Percentiles rank a stretch among this genome's conserved stretches.
These are phyloP conservation scores for Colletotrichum tropicicola DNA, from an alignment of 2,329 filamentous ascomycete genomes.

Conservation along the genomic window DNA sequence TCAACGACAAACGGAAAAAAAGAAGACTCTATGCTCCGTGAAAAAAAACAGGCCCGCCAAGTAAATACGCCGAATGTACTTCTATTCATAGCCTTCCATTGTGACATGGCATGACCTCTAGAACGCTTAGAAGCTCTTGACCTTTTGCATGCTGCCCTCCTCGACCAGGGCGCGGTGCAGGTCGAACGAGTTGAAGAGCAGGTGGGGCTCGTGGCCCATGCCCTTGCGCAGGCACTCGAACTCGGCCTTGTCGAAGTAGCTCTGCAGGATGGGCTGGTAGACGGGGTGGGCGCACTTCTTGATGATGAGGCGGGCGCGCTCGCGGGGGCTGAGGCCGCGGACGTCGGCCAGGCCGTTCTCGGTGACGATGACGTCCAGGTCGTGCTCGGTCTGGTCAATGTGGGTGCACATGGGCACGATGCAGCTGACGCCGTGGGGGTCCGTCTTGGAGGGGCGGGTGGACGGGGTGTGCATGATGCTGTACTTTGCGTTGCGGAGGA, in stretches of 20 bases:
- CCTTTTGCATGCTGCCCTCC: constrained; percentile 87
- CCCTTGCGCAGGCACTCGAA: constrained; percentile 86
- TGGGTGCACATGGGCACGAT: constrained; percentile 96
- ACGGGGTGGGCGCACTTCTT: constrained; percentile 87
- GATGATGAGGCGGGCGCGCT: constrained; percentile 86
- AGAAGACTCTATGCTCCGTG: constrained; percentile 6
- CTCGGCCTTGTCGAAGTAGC: constrained; percentile 88
- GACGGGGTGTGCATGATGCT: constrained; percentile 94
- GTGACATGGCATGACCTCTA: not conserved
- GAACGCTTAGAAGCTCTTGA: constrained; percentile 70
- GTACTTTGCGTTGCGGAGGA: constrained; percentile 82
- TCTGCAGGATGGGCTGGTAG: constrained; percentile 82
- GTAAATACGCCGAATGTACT: not conserved
- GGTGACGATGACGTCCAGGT: constrained; percentile 87
- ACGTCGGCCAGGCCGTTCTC: constrained; percentile 84
- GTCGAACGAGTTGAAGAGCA: constrained; percentile 87
- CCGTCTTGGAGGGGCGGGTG: constrained; percentile 81
- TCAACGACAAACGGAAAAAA: not conserved
- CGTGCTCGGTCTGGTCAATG: constrained; percentile 92
- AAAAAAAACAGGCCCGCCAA: not conserved
- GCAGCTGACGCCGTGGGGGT: constrained; percentile 83
- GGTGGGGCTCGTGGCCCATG: constrained; percentile 89
- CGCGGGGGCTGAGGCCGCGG: constrained; percentile 79
- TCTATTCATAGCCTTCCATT: not conserved
- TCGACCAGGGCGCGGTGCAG: constrained; percentile 86